Conservation (phyloP, 768 basidiomycete genomes). For the Termitomyces sp. region DNA sequence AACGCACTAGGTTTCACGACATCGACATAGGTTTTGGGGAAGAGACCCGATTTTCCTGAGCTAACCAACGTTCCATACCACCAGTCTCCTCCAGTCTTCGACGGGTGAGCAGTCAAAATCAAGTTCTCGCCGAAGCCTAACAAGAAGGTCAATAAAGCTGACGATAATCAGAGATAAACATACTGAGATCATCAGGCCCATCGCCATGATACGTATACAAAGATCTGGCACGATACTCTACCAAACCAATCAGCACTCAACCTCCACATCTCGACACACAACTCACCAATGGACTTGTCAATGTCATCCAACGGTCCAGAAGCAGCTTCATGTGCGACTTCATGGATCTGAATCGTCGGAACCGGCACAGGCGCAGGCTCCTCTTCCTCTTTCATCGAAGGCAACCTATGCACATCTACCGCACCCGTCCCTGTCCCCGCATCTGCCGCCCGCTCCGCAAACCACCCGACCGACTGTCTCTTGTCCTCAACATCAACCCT, state of each 20-base stretch:
- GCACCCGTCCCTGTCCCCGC: conserved; percentile 31
- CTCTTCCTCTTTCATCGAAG: conserved; percentile 53
- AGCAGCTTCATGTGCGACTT: conserved; percentile 30
- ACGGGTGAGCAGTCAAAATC: conserved; percentile 77
- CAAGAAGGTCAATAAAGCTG: background rate
- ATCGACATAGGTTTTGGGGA: conserved; percentile 88
- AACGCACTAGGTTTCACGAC: conserved; percentile 62
- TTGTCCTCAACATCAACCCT: conserved; percentile 34
- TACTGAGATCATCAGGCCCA: conserved; percentile 84
- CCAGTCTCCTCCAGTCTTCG: conserved; percentile 87
- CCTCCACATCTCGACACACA: background rate
- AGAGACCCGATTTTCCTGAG: conserved; percentile 74
- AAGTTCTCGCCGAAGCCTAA: conserved; percentile 79
- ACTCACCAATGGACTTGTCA: conserved; percentile 59
- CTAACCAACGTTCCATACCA: conserved; percentile 79
- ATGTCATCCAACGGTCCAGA: conserved; percentile 68
- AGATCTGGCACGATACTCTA: conserved; percentile 75
- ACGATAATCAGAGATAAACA: conserved; percentile 22
- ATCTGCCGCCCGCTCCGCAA: conserved; percentile 81
- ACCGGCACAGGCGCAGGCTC: conserved; percentile 42
- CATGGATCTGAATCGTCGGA: conserved; percentile 59
- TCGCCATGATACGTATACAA: conserved; percentile 86
- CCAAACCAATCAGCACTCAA: background rate
- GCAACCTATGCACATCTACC: conserved; percentile 33
- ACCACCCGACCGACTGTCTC: conserved; percentile 89